A percentile compares a stretch with the other conserved stretches of the same genome.
These are phyloP conservation scores for Cercospora sesami DNA, from an alignment of 2,329 filamentous ascomycete genomes.

Conservation along the genomic window DNA sequence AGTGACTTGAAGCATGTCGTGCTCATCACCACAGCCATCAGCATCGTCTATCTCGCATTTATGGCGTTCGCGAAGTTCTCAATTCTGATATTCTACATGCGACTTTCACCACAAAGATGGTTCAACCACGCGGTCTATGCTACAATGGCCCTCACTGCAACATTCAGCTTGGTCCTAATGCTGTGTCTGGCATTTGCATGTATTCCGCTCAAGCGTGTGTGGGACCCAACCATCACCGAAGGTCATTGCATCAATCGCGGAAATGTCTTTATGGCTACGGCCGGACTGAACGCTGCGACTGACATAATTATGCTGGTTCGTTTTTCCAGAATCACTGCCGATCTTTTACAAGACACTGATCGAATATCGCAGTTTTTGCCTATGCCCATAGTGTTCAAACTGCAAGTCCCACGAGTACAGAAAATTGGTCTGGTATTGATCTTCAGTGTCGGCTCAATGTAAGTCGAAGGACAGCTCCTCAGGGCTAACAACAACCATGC, in stretches of 20 bases:
- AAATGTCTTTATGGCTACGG: neutral
- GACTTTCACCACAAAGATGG: neutral
- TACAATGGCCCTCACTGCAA: neutral
- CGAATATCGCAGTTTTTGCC: neutral
- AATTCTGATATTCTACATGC: neutral
- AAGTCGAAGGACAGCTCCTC: neutral
- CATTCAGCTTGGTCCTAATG: neutral
- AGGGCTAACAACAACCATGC: neutral
- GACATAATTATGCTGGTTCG: neutral
- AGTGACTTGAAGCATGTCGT: neutral
- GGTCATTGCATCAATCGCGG: neutral
- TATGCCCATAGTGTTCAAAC: neutral
- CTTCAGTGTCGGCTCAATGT: neutral
- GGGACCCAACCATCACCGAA: neutral
- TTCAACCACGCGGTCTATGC: neutral
- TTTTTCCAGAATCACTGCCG: neutral
- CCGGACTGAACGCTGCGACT: neutral
- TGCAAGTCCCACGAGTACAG: neutral
- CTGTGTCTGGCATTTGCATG: neutral
- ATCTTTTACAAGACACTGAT: neutral
- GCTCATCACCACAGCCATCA: neutral
- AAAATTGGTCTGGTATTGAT: neutral
- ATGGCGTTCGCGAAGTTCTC: neutral
- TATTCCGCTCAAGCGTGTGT: neutral
- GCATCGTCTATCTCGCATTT: neutral